Evolutionary conservation across 2,329 filamentous ascomycete species (phyloP).

Genomic region (Helotiales sp.): DNA sequence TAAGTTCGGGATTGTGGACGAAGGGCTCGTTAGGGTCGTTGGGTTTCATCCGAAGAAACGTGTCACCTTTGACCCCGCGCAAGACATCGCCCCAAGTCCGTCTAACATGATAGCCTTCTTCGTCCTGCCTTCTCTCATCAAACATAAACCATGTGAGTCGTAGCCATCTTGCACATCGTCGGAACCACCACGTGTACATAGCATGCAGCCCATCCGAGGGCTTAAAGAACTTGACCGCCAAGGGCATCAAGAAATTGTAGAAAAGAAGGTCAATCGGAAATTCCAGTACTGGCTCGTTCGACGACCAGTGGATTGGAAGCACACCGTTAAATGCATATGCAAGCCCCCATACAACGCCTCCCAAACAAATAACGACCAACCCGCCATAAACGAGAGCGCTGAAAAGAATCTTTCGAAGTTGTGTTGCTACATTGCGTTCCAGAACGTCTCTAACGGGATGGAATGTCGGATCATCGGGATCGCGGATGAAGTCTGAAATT

Average conservation of each 20-base stretch:
- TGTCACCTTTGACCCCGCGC: constrained; percentile 39
- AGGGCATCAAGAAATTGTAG: constrained; percentile 94
- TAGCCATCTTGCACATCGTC: constrained; percentile 75
- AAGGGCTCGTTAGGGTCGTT: constrained; percentile 40
- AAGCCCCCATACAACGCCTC: constrained; percentile 94
- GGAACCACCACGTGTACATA: constrained; percentile 97
- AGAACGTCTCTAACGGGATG: constrained; percentile 96
- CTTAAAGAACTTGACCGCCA: constrained; percentile 80
- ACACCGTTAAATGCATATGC: constrained; percentile 66
- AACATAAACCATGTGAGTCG: constrained; percentile 93
- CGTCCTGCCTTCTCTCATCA: constrained; percentile 75
- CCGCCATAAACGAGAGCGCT: constrained; percentile 95
- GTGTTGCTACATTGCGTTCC: constrained; percentile 87
- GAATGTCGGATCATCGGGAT: constrained; percentile 97
- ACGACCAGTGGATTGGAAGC: constrained; percentile 90
- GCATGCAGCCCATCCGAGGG: constrained; percentile 80
- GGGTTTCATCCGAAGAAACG: constrained; percentile 14
- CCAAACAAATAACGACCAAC: constrained; percentile 87
- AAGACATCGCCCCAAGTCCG: constrained; percentile 61
- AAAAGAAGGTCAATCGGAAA: constrained; percentile 93
- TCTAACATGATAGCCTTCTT: constrained; percentile 70
- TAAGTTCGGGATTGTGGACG: constrained; percentile 43
- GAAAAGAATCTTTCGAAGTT: constrained; percentile 93
- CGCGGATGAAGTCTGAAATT: constrained; percentile 82
- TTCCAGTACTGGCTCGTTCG: constrained; percentile 87